phyloP scores from a whole-genome alignment of 352 stramenopile genomes.

The Globisporangium solare region DNA sequence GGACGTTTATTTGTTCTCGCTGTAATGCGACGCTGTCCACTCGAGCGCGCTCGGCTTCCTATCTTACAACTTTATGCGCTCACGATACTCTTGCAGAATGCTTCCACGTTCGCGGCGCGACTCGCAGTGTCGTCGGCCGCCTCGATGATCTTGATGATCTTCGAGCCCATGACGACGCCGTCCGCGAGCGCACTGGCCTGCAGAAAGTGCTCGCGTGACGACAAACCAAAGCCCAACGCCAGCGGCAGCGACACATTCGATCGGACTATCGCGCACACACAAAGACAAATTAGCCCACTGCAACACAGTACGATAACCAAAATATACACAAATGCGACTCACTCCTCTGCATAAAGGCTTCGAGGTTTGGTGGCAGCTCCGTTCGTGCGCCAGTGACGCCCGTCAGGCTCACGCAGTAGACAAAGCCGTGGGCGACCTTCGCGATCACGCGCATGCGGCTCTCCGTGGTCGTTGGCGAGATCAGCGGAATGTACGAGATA shows the following conservation, averaged over 20 bases:
- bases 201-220: constrained; percentile 87
- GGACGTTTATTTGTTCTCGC: too few relatives aligned
- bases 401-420: constrained; percentile 86
- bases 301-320: not conserved
- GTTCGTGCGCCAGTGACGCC: constrained; percentile 92
- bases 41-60: too few relatives aligned
- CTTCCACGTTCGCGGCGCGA: constrained; percentile 67
- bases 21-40: too few relatives aligned
- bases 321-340: constrained; percentile 16
- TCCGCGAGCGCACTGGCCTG: constrained; percentile 92
- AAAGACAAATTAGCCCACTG: constrained; percentile 5
- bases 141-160: constrained; percentile 85
- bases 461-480: constrained; percentile 97
- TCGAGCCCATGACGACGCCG: constrained; percentile 86
- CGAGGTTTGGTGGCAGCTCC: constrained; percentile 90
- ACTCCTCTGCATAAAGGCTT: constrained; percentile 91
- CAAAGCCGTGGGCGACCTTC: constrained; percentile 72
- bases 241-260: constrained; percentile 86
- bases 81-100: constrained; percentile 77
- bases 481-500: constrained; percentile 95
- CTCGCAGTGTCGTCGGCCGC: constrained; percentile 47
- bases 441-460: constrained; percentile 86
- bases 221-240: constrained; percentile 97
- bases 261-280: constrained; percentile 50
- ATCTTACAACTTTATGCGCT: constrained; percentile 15